Conservation (phyloP, 2,329 filamentous ascomycete species). For the Arthroderma uncinatum region DNA sequence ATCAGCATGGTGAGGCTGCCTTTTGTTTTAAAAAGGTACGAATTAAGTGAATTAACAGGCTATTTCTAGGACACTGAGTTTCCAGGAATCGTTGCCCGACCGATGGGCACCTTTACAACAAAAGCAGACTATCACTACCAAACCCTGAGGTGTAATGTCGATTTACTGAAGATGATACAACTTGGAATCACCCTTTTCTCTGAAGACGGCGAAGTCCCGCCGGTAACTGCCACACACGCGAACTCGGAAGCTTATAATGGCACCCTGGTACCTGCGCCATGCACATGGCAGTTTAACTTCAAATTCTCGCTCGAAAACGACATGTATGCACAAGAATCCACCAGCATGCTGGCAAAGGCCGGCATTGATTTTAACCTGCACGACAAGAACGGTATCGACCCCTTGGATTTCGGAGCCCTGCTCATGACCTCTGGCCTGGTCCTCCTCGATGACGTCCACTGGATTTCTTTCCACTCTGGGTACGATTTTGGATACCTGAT, state of each 20-base stretch:
- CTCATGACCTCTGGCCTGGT: slow-evolving; percentile 88
- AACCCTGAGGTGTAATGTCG: slow-evolving; percentile 91
- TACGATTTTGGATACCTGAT: slow-evolving; percentile 98
- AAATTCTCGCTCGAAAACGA: slow-evolving; percentile 87
- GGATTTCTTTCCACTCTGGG: slow-evolving; percentile 95
- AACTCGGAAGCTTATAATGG: slow-evolving; percentile 41
- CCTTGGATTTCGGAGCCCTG: slow-evolving; percentile 74
- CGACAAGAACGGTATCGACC: slow-evolving; percentile 81
- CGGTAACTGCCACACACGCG: slow-evolving; percentile 50
- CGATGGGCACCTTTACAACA: slow-evolving; percentile 85
- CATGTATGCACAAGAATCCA: slow-evolving; percentile 95
- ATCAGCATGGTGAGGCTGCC: slow-evolving; percentile 76
- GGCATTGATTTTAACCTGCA: slow-evolving; percentile 86
- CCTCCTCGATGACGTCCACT: slow-evolving; percentile 75
- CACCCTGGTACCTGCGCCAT: slow-evolving; percentile 54
- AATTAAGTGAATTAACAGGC: not conserved
- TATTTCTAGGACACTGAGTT: slow-evolving; percentile 86
- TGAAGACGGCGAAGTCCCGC: slow-evolving; percentile 75
- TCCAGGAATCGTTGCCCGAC: slow-evolving; percentile 89
- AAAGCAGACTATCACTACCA: slow-evolving; percentile 99
- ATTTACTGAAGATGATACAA: slow-evolving; percentile 94
- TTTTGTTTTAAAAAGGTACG: not conserved
- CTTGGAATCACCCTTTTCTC: slow-evolving; percentile 91
- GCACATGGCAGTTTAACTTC: slow-evolving; percentile 99
- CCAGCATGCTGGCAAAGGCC: slow-evolving; percentile 76